Evolutionary conservation across 306 rosid genomes (phyloP).

Genomic region (Cicer bijugum): DNA sequence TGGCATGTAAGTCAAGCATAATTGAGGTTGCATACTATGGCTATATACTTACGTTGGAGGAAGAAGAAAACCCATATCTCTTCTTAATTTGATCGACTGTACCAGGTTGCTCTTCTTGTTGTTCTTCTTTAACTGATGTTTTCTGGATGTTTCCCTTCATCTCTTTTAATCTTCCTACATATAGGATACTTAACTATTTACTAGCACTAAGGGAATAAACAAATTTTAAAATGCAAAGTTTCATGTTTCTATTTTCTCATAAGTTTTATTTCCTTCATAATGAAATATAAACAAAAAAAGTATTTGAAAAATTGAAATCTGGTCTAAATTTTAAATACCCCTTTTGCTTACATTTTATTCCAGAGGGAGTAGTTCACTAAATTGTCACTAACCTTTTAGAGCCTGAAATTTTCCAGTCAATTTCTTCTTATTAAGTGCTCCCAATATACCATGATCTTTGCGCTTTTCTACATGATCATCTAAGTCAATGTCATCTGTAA

Average conservation of each 20-base stretch:
- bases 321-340: too few species aligned
- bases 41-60: conserved; percentile 62
- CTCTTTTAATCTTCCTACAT: conserved; percentile 80
- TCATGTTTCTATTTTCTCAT: not conserved
- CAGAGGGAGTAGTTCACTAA: not conserved
- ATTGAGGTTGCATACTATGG: not conserved
- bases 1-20: conserved; percentile 21
- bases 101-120: conserved; percentile 60
- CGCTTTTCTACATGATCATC: conserved; percentile 67
- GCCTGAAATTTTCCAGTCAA: conserved; percentile 72
- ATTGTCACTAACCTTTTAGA: conserved; percentile 68
- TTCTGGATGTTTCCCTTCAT: conserved; percentile 72
- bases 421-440: conserved; percentile 73
- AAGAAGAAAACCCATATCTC: conserved; percentile 74
- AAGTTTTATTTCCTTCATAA: not conserved
- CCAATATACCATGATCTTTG: conserved; percentile 69
- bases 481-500: conserved; percentile 81
- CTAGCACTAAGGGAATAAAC: not conserved
- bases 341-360: too few species aligned
- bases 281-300: too few species aligned
- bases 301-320: too few species aligned
- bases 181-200: conserved; percentile 41
- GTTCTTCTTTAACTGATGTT: conserved; percentile 63
- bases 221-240: not conserved
- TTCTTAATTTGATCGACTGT: conserved; percentile 80